These are phyloP conservation scores for Alopecurus myosuroides DNA, from an alignment of 176 grass and related monocot species.

Conservation along the genomic window DNA sequence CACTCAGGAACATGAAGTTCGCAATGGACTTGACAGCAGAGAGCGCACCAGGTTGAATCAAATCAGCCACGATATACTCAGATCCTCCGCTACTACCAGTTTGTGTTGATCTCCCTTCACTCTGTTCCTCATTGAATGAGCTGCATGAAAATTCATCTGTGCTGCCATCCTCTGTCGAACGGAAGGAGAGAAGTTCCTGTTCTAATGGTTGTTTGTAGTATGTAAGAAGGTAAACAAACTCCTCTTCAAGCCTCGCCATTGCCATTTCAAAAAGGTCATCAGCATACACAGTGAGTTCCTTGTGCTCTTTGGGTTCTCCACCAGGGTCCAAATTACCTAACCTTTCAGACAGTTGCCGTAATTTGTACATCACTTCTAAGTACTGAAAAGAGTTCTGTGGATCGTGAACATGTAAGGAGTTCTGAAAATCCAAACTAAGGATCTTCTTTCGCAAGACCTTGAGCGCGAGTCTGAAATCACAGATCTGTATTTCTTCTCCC, in stretches of 20 bases:
- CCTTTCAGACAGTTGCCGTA: conserved; percentile 52
- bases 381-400: conserved; percentile 66
- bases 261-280: conserved; percentile 61
- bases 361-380: conserved; percentile 58
- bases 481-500: conserved; percentile 37
- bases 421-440: conserved; percentile 43
- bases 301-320: conserved; percentile 33
- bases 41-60: conserved; percentile 69
- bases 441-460: conserved; percentile 54
- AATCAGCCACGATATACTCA: conserved; percentile 55
- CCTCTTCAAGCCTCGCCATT: conserved; percentile 84
- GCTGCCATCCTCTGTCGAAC: conserved; percentile 61
- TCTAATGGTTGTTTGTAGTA: conserved; percentile 56
- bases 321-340: conserved; percentile 29
- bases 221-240: conserved; percentile 72
- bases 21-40: conserved; percentile 67
- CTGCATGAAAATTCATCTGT: conserved; percentile 62
- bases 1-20: conserved; percentile 71
- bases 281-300: conserved; percentile 50
- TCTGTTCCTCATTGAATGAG: conserved; percentile 78
- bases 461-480: conserved; percentile 36
- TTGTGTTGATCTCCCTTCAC: conserved; percentile 43
- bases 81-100: conserved; percentile 26
- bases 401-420: conserved; percentile 50
- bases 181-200: conserved; percentile 56